Base-by-base conservation (phyloP, 1,139 yeast species). In the Candida tropicalis region DNA sequence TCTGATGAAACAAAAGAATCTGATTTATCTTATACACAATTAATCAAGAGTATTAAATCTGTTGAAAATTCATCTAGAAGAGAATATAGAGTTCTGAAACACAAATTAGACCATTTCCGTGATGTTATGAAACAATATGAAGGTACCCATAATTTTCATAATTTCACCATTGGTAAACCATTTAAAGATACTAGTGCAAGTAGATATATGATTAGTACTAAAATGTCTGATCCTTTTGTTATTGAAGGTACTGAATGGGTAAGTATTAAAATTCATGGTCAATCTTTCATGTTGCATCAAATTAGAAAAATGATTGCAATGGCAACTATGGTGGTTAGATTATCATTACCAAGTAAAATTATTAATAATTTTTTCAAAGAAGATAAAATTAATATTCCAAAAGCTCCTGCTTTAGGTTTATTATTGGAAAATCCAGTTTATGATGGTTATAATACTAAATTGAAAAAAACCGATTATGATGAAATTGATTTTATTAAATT, bases 271-370 rank as follows among this genome's bases (percentile, higher is more conserved):
- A 88, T 93, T 49, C 99, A 93, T 61, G 99, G 99, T 3, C 99
- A 93, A 66, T 89, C 97, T 7, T 93, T 93, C 64, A 95, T 95
- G 99, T 75, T 93, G 49, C 99, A 93, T 65, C 99, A 93, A 73
- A 93, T 93, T 58, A 82, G 99, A 62, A 93, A 93, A 63, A 93
- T 93, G 99, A 89, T 95, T 47, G 95, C 97, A 22, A 86, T 93
- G 96, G 96, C 96, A 1, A 81, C 91, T 0, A 73, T 93, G 43
- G 81, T 87, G 13, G 82, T 91, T 24, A 79, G 99, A 58, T 84
- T 95, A 16, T 93, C 96, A 13, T 81, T 93, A 57, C 96, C 98
- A 3, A 62, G 79, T 24, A 75, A 76, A 16, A 79, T 96, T 53
- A 87, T 93, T 51, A 62, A 70, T n/a, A 87, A 88, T 56, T 87